These are phyloP conservation scores for Arthrobotrys megalospora DNA, from an alignment of 2,329 filamentous ascomycete species.

Conservation along the genomic window DNA sequence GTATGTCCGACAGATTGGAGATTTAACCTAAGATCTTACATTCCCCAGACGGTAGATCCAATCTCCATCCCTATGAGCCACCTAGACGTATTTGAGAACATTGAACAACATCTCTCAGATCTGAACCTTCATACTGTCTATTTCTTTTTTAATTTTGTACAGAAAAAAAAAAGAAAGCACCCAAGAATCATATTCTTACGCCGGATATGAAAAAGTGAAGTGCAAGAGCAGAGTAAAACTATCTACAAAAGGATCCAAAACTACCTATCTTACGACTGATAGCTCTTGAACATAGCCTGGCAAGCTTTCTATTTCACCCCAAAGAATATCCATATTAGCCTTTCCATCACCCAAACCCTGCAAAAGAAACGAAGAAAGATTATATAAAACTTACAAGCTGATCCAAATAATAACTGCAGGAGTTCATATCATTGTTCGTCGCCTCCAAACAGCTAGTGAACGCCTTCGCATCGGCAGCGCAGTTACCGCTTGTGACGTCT, in stretches of 20 bases:
- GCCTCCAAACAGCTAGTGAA: slow-evolving; percentile 99
- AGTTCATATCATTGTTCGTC: slow-evolving; percentile 91
- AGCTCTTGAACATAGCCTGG: slow-evolving; percentile 81
- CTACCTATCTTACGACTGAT: slow-evolving; percentile 69
- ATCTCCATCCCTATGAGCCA: no score
- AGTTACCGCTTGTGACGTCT: slow-evolving; percentile 75
- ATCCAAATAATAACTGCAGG: slow-evolving; percentile 98
- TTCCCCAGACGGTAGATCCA: no score
- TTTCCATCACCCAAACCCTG: neutral
- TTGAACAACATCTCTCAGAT: no score
- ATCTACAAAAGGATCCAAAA: slow-evolving; percentile 39
- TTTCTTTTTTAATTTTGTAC: slow-evolving; percentile 35
- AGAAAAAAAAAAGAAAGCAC: neutral
- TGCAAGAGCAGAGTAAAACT: slow-evolving; percentile 42
- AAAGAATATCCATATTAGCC: slow-evolving; percentile 31
- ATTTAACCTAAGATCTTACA: neutral
- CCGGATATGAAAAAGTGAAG: slow-evolving; percentile 2
- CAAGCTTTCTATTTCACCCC: slow-evolving; percentile 77
- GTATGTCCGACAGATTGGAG: neutral
- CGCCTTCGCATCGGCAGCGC: slow-evolving; percentile 82
- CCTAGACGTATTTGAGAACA: no score
- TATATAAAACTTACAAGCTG: slow-evolving; percentile 75
- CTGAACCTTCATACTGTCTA: neutral
- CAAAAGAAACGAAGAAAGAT: slow-evolving; percentile 7
- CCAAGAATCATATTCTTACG: slow-evolving; percentile 26